Base-by-base conservation (phyloP, 495 filamentous ascomycete genomes). In the Staphylotrichum longicolle region DNA sequence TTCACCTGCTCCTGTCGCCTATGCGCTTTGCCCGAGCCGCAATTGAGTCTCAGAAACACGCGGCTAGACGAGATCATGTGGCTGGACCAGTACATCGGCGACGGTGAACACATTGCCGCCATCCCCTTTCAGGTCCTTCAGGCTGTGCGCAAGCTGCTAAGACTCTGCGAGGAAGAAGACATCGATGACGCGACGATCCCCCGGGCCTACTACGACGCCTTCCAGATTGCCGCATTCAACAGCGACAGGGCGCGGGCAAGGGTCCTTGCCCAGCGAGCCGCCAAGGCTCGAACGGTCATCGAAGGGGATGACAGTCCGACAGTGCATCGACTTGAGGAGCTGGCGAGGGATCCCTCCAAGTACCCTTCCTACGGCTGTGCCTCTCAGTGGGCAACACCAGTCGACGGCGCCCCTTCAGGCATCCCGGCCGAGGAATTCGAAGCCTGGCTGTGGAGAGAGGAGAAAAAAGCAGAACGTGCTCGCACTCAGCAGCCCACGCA, bases 361-460 rank as follows among this genome's bases (percentile, higher is more conserved):
- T 4, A 33, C 47, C 3, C 20, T 10, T 33, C 5, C 8, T 33
- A 49, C 47, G 47, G 47, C 7, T 49, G 2, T 9, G 2, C 7
- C 9, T 6, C 20, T 20, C 20, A 33, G 30, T 49, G 47, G 47
- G 20, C 20, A 11, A 49, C 47, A 14, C 2, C 47, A 20, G 11
- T 33, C 27, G 11, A 33, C 20, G 47, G 33, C 47, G 30, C 33
- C 7, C 47, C 47, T 33, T 33, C 27, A 7, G 27, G 20, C 47
- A 5, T 49, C 27, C 33, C 47, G 20, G 27, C 47, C 11, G 47
- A 49, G 20, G 47, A 9, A 33, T 49, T 49, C 27, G 20, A 3
- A 27, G 47, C 47, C 9, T 49, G 47, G 47, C 20, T 49, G 47
- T 49, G 47, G 47, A 39, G 37, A 10, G 37, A 49, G 47, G 30